These are phyloP conservation scores for Neckera pumila DNA, from an alignment of 225 moss, liverwort and hornwort genomes.

Conservation along the genomic window DNA sequence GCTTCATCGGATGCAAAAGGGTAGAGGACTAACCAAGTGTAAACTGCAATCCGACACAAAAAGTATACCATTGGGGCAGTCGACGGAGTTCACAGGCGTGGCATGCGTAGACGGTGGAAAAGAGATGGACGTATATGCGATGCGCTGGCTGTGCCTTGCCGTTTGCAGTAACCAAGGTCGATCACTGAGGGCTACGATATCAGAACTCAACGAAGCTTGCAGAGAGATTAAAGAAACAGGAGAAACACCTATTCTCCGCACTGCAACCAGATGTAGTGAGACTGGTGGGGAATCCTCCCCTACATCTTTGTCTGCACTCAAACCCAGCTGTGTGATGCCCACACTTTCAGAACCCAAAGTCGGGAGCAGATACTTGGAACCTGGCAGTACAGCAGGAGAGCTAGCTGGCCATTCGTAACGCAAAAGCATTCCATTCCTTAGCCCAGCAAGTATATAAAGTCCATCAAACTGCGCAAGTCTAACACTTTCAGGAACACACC, in stretches of 20 bases:
- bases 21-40: conserved; percentile 70
- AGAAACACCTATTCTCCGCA: conserved; percentile 88
- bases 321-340: conserved; percentile 1
- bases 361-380: conserved; percentile 4
- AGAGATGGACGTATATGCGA: conserved; percentile 90
- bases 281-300: conserved; percentile 31
- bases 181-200: conserved; percentile 89
- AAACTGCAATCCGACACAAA: conserved; percentile 99
- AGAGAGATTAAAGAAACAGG: conserved; percentile 86
- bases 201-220: conserved; percentile 62
- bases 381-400: background rate
- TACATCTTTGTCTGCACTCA: conserved; percentile 4
- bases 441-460: conserved; percentile 80
- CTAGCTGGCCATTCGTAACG: conserved; percentile 92
- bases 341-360: conserved; percentile 1
- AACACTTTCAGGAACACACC: conserved; percentile 92
- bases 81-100: conserved; percentile 70
- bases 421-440: conserved; percentile 91
- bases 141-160: conserved; percentile 87
- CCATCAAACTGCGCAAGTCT: conserved; percentile 87
- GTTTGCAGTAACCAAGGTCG: conserved; percentile 97
- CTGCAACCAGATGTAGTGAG: conserved; percentile 67
- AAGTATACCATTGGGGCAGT: conserved; percentile 88
- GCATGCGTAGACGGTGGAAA: conserved; percentile 89
- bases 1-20: background rate